Conservation (phyloP, 169 alveolate species). For the Plasmodium sp. region DNA sequence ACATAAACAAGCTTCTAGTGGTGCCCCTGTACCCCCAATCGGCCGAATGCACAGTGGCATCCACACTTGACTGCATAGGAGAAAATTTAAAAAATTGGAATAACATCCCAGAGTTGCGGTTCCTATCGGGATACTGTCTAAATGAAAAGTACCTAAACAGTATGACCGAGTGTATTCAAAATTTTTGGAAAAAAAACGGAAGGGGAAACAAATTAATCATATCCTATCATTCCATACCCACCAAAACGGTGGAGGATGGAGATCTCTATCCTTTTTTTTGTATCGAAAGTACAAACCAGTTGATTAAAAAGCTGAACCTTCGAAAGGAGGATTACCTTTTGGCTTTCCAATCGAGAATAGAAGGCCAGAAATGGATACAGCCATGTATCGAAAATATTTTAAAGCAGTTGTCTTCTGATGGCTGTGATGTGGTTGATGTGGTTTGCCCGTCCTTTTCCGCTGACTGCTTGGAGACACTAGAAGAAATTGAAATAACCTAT, state of each 20-base stretch:
- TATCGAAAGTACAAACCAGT: slow-evolving; percentile 64
- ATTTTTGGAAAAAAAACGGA: slow-evolving; percentile 75
- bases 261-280: slow-evolving; percentile 70
- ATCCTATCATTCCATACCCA: slow-evolving; percentile 62
- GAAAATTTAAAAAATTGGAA: slow-evolving; percentile 75
- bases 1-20: slow-evolving; percentile 76
- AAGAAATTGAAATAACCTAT: slow-evolving; percentile 47
- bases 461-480: slow-evolving; percentile 67
- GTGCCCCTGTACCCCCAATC: slow-evolving; percentile 82
- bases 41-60: slow-evolving; percentile 77
- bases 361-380: slow-evolving; percentile 56
- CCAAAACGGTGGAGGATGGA: slow-evolving; percentile 42
- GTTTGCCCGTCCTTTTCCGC: slow-evolving; percentile 71
- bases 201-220: slow-evolving; percentile 59
- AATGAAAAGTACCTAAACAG: slow-evolving; percentile 74
- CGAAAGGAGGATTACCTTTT: slow-evolving; percentile 47
- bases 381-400: slow-evolving; percentile 55
- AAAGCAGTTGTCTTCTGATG: slow-evolving; percentile 21
- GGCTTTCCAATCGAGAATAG: slow-evolving; percentile 50
- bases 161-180: slow-evolving; percentile 64
- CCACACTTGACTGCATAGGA: slow-evolving; percentile 74
- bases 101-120: slow-evolving; percentile 77
- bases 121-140: slow-evolving; percentile 77
- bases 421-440: slow-evolving; percentile 21
- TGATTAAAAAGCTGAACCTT: slow-evolving; percentile 27